Base-by-base conservation (phyloP, 495 filamentous ascomycete species). In the Daldinia loculata region DNA sequence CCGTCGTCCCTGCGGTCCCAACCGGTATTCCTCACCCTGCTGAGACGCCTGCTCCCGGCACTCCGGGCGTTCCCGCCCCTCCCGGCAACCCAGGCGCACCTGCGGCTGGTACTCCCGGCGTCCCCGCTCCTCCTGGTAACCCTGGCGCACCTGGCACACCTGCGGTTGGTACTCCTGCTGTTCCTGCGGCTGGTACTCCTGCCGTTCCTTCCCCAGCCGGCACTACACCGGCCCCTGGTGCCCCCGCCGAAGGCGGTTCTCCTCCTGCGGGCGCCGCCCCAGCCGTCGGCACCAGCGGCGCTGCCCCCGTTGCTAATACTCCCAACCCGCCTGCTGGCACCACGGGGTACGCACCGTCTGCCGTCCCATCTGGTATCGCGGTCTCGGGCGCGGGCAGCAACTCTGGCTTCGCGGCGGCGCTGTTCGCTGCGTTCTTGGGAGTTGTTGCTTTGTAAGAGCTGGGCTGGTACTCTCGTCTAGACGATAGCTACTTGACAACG, bases 341-440 rank as follows among this genome's bases (percentile, higher is more conserved):
- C 14, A 17, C 26, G 12, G 53, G 26, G 2, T 32, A 56, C 15
- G 24, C 27, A 14, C 29, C 53, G 15, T 29, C 30, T 8, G 14
- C 7, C 2, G 27, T 38, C 14, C 26, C 51, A 22, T 38, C 65
- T 0, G 45, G 32, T 17, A 34, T 72, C 32, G 29, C 63, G 51
- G 22, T 72, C 22, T 53, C 63, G 2, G 69, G 64, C 55, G 69
- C 69, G 1, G 9, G 32, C 32, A n/a, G 48, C 29, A 12, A 15
- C n/a, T 19, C 22, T 1, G 58, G 62, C 17, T 34, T 58, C 9
- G 58, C 34, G 3, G 55, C 32, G 0, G 69, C 56, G 29, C 55
- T 70, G 19, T n/a, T 71, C 0, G 69, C 64, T 7, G 60, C 50
- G 2, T 26, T 72, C 17, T 4, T 72, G 30, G 69, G 55, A 8